Evolutionary conservation across 1,139 yeast species (phyloP).

Genomic region (Zygosaccharomyces pseudobailii): DNA sequence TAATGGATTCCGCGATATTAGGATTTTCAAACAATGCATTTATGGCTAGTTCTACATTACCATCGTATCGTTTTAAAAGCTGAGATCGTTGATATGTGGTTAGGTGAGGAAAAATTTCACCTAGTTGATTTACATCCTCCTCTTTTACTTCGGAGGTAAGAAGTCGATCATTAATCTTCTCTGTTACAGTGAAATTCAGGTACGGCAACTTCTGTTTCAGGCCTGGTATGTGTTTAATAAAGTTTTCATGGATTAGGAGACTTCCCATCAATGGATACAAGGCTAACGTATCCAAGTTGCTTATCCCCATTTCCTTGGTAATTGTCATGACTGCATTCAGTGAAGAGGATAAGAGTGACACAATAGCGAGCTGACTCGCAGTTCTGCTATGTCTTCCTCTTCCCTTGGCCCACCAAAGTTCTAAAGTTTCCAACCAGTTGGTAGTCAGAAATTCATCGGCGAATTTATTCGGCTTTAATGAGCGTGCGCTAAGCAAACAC

Average conservation of each 20-base stretch:
- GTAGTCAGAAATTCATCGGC: slow-evolving; percentile 50
- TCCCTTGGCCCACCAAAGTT: slow-evolving; percentile 53
- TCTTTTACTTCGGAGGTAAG: slow-evolving; percentile 15
- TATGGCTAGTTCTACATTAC: slow-evolving; percentile 56
- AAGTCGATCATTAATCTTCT: slow-evolving; percentile 1
- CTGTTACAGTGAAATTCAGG: slow-evolving; percentile 12
- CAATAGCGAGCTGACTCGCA: slow-evolving; percentile 46
- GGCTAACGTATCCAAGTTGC: slow-evolving; percentile 39
- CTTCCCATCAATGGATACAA: slow-evolving; percentile 52
- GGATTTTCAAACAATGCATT: slow-evolving; percentile 55
- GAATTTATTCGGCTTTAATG: slow-evolving; percentile 34
- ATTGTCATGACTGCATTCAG: slow-evolving; percentile 41
- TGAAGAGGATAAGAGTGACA: slow-evolving; percentile 50
- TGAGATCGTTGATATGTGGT: slow-evolving; percentile 42
- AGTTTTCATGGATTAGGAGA: slow-evolving; percentile 47
- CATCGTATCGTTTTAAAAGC: slow-evolving; percentile 45
- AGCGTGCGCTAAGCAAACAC: slow-evolving; percentile 36
- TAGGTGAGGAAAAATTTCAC: slow-evolving; percentile 59
- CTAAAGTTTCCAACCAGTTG: slow-evolving; percentile 56
- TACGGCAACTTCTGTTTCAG: slow-evolving; percentile 27
- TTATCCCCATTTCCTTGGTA: slow-evolving; percentile 44
- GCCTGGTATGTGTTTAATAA: slow-evolving; percentile 44
- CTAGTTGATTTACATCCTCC: slow-evolving; percentile 42
- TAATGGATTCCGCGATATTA: slow-evolving; percentile 17
- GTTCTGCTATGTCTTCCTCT: slow-evolving; percentile 45